These are phyloP conservation scores for Ambrosia hybrid DNA, from an alignment of 140 eudicot genomes.

Conservation along the genomic window DNA sequence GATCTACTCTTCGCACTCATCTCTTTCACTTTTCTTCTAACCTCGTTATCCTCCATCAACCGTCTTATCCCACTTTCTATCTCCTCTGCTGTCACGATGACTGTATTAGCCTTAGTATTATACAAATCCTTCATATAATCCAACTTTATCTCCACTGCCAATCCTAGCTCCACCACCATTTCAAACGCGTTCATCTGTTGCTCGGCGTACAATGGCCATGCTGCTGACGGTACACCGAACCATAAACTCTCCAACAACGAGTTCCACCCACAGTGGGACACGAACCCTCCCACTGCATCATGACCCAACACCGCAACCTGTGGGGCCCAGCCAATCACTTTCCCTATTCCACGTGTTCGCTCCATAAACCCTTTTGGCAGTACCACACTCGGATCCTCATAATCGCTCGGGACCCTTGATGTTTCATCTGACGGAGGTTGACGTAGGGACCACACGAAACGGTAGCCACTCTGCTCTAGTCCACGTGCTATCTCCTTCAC, in stretches of 20 bases:
- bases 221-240: conserved; percentile 37
- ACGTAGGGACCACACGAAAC: conserved; percentile 42
- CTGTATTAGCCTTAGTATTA: neutral
- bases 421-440: conserved; percentile 18
- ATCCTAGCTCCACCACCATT: conserved; percentile 37
- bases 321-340: conserved; percentile 44
- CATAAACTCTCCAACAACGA: conserved; percentile 40
- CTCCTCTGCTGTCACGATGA: conserved; percentile 20
- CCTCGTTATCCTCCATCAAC: conserved; percentile 31
- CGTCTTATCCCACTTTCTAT: conserved; percentile 33
- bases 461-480: conserved; percentile 36
- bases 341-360: conserved; percentile 30
- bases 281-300: conserved; percentile 34
- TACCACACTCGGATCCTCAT: conserved; percentile 15
- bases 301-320: conserved; percentile 23
- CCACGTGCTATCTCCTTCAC: conserved; percentile 55
- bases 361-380: conserved; percentile 40
- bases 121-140: conserved; percentile 28
- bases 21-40: conserved; percentile 30
- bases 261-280: conserved; percentile 47
- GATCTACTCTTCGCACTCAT: conserved; percentile 26
- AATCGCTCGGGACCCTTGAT: conserved; percentile 15
- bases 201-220: conserved; percentile 44
- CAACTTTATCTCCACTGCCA: conserved; percentile 31
- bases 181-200: conserved; percentile 38